Evolutionary conservation across 1,284 basidiomycete species (phyloP).

Genomic region (Gymnopus androsaceus): DNA sequence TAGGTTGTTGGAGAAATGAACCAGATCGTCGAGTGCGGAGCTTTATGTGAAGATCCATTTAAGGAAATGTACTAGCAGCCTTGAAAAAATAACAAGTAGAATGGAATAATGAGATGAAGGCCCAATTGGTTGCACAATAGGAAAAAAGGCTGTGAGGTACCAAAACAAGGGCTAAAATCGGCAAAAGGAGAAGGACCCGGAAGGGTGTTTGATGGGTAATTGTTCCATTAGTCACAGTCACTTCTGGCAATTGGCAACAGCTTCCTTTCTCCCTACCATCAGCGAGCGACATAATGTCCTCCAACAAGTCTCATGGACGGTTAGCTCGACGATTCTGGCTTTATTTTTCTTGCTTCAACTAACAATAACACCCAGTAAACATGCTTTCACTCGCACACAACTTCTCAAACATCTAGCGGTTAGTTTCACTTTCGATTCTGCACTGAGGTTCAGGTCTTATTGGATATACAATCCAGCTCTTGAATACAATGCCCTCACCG

Average conservation of each 20-base stretch:
- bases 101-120: too few relatives aligned
- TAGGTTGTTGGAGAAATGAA: neutral
- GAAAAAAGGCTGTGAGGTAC: too few relatives aligned
- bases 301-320: constrained; percentile 18
- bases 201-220: too few relatives aligned
- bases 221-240: too few relatives aligned
- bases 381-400: constrained; percentile 60
- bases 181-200: neutral
- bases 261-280: neutral
- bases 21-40: neutral
- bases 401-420: constrained; percentile 65
- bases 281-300: too few relatives aligned
- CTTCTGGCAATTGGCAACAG: constrained; percentile 7
- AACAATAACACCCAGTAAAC: constrained; percentile 30
- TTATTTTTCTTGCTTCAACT: constrained; percentile 6
- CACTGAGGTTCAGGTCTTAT: constrained; percentile 12
- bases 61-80: neutral
- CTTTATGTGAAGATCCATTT: neutral
- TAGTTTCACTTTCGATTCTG: constrained; percentile 21
- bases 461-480: constrained; percentile 45
- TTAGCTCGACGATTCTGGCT: constrained; percentile 2
- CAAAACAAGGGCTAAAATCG: neutral
- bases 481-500: constrained; percentile 54
- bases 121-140: too few relatives aligned
- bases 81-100: too few relatives aligned